Percentiles rank a stretch among this genome's conserved stretches.
These are phyloP conservation scores for Fusarium armeniacum DNA, from an alignment of 2,329 filamentous ascomycete species.

Conservation along the genomic window DNA sequence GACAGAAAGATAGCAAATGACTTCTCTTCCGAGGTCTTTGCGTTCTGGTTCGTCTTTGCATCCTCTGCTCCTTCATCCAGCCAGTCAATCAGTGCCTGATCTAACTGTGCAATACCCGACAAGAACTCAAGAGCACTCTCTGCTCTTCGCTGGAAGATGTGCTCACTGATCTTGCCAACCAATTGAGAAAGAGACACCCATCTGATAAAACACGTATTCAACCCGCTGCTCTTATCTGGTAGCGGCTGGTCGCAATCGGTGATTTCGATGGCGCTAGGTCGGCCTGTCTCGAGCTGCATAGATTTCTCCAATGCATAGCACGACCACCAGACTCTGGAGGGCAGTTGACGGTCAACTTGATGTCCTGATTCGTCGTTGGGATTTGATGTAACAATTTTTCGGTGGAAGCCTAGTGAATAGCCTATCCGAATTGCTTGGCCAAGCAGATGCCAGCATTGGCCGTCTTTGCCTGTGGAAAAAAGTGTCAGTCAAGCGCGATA, in stretches of 20 bases:
- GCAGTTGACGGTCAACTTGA: conserved; percentile 25
- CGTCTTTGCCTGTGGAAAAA: conserved; percentile 33
- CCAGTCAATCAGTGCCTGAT: conserved; percentile 43
- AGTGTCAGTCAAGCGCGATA: neutral
- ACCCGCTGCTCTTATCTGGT: conserved; percentile 14
- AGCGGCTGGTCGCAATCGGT: conserved; percentile 39
- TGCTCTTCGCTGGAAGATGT: conserved; percentile 37
- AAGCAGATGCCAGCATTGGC: conserved; percentile 41
- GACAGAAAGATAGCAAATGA: conserved; percentile 36
- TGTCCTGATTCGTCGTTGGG: neutral
- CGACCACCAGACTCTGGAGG: conserved; percentile 41
- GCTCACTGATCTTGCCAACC: conserved; percentile 42
- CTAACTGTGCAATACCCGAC: conserved; percentile 31
- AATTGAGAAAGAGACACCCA: conserved; percentile 40
- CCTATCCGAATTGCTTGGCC: conserved; percentile 38
- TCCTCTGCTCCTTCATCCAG: conserved; percentile 27
- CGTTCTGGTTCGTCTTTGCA: conserved; percentile 20
- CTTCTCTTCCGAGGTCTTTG: conserved; percentile 16
- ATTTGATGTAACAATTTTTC: conserved; percentile 24
- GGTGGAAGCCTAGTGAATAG: conserved; percentile 38
- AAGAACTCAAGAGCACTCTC: conserved; percentile 29
- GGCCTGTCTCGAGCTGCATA: conserved; percentile 43
- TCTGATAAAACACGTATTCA: conserved; percentile 27
- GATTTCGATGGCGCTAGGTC: conserved; percentile 40
- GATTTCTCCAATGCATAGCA: conserved; percentile 44